Percentiles rank a stretch among this genome's conserved stretches.
Evolutionary conservation across 257 asterid species (phyloP).

Genomic region (Gardenia jasminoides): DNA sequence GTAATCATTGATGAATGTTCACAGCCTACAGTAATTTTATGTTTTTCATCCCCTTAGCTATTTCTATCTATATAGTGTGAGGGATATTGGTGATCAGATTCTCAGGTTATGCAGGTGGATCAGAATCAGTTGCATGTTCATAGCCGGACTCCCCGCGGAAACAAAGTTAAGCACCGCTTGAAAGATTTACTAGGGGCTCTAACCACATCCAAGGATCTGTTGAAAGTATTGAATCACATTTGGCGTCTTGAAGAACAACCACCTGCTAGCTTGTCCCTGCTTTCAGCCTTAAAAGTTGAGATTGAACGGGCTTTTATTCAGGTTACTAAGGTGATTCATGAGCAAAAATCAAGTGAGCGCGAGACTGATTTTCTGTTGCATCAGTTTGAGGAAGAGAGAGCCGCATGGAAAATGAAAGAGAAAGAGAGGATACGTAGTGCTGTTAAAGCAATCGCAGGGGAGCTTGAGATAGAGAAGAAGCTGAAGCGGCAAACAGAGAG

Average conservation of each 20-base stretch:
- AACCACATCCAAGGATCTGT: slow-evolving; percentile 68
- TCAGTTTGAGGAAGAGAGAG: slow-evolving; percentile 65
- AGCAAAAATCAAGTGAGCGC: slow-evolving; percentile 37
- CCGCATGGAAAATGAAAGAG: slow-evolving; percentile 65
- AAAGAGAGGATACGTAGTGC: slow-evolving; percentile 63
- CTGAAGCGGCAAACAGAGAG: slow-evolving; percentile 85
- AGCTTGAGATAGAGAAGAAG: slow-evolving; percentile 77
- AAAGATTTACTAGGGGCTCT: slow-evolving; percentile 71
- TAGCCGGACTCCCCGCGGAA: slow-evolving; percentile 39
- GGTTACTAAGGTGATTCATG: slow-evolving; percentile 54
- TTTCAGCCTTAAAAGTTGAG: slow-evolving; percentile 72
- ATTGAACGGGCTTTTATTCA: slow-evolving; percentile 57
- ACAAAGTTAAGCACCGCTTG: slow-evolving; percentile 50
- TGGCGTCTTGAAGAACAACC: slow-evolving; percentile 51
- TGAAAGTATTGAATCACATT: slow-evolving; percentile 58
- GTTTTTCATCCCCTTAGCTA: not conserved
- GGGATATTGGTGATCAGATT: not conserved
- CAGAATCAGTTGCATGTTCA: slow-evolving; percentile 40
- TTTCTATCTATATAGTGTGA: not conserved
- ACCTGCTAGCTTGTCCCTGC: slow-evolving; percentile 57
- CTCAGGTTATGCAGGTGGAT: slow-evolving; percentile 47
- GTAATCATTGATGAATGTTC: not conserved
- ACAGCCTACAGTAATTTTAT: not conserved
- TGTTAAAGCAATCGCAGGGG: slow-evolving; percentile 51
- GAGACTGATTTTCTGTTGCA: slow-evolving; percentile 56